These are phyloP conservation scores for Leishmania lainsoni DNA, from an alignment of 208 protist species.

Conservation along the genomic window DNA sequence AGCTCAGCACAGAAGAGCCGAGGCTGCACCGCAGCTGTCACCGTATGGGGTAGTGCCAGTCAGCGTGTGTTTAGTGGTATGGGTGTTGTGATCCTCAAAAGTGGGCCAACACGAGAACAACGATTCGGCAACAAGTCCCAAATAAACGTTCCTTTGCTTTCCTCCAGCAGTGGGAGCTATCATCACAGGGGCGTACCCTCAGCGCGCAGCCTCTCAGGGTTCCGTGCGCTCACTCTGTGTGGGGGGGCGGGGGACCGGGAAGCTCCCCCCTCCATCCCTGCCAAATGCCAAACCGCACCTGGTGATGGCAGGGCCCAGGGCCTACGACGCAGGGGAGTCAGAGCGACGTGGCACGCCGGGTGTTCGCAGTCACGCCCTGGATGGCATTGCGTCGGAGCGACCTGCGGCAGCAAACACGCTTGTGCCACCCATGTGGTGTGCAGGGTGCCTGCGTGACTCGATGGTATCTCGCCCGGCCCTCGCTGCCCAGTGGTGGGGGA, in stretches of 20 bases:
- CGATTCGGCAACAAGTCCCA: too few species aligned
- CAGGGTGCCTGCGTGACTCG: background rate
- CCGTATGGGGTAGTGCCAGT: too few species aligned
- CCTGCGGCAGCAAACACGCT: background rate
- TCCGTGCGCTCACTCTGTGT: background rate
- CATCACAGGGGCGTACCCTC: too few species aligned
- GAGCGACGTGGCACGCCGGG: background rate
- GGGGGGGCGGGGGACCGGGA: too few species aligned
- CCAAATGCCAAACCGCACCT: background rate
- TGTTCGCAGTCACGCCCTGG: background rate
- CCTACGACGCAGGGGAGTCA: background rate
- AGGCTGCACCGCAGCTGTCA: too few species aligned
- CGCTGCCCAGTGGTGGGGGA: background rate
- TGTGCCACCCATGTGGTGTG: background rate
- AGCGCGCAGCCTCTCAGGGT: background rate
- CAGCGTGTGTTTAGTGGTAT: too few species aligned
- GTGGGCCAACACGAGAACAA: too few species aligned
- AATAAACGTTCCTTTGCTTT: too few species aligned
- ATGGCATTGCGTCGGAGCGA: background rate
- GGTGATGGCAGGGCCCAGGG: background rate
- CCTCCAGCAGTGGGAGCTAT: too few species aligned
- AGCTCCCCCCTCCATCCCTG: background rate
- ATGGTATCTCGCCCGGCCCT: background rate
- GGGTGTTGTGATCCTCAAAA: too few species aligned
- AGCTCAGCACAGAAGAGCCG: too few species aligned